Percentiles rank a stretch among this genome's conserved stretches.
These are phyloP conservation scores for Rhododendron vialii DNA, from an alignment of 148 eudicot species.

Conservation along the genomic window DNA sequence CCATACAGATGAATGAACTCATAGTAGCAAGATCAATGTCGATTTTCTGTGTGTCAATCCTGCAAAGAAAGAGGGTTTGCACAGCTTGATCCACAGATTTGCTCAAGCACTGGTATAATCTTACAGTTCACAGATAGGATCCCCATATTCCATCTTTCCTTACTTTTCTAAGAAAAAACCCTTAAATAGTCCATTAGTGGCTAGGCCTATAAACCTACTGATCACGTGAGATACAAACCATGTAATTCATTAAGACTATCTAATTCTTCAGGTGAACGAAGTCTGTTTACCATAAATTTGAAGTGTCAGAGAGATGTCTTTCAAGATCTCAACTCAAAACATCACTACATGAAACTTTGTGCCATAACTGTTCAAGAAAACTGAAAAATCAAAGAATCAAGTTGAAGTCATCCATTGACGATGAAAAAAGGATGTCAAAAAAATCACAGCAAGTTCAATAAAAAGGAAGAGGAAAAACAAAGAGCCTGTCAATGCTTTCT, in stretches of 20 bases:
- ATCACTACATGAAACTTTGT: not conserved
- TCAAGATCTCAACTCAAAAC: not conserved
- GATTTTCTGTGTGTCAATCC: too few relatives aligned
- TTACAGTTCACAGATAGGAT: not conserved
- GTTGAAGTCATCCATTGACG: not conserved
- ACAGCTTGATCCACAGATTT: not conserved
- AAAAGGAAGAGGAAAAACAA: not conserved
- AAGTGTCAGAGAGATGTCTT: not conserved
- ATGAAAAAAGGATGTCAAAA: not conserved
- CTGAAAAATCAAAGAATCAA: not conserved
- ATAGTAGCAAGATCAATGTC: too few relatives aligned
- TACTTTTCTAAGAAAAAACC: not conserved
- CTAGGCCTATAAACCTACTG: not conserved
- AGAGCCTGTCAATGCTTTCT: not conserved
- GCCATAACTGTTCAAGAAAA: not conserved
- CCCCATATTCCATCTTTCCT: not conserved
- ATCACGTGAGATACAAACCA: not conserved
- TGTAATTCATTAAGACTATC: not conserved
- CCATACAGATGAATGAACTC: too few relatives aligned
- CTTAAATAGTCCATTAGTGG: not conserved
- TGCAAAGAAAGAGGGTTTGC: not conserved
- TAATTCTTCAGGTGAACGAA: not conserved
- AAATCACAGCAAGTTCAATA: not conserved
- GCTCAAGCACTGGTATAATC: not conserved
- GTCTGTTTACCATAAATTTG: not conserved